Percentiles rank a stretch among this genome's conserved stretches.
phyloP scores from a whole-genome alignment of 495 filamentous ascomycete genomes.

The Penicillium pancosmium region DNA sequence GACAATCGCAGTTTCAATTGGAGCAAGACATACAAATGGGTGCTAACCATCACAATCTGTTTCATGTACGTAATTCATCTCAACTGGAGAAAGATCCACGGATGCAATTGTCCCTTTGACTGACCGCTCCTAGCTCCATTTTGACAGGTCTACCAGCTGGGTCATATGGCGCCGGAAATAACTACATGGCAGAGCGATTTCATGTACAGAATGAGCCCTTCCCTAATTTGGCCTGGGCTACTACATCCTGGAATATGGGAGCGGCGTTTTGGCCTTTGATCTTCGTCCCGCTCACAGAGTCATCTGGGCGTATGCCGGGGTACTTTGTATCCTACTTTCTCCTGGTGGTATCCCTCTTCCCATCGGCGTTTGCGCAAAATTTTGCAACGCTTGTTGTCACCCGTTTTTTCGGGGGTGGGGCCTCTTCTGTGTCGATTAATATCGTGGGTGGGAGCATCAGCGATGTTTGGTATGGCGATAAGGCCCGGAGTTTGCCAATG shows the following conservation, averaged over 20 bases:
- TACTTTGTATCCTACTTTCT: slow-evolving; percentile 54
- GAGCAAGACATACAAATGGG: slow-evolving; percentile 37
- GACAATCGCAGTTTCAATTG: slow-evolving; percentile 18
- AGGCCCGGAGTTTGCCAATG: slow-evolving; percentile 47
- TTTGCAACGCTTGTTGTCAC: slow-evolving; percentile 55
- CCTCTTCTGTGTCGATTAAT: slow-evolving; percentile 49
- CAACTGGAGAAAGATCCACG: background rate
- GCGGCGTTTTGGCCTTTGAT: slow-evolving; percentile 55
- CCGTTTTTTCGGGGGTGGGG: slow-evolving; percentile 54
- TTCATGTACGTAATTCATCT: slow-evolving; percentile 34
- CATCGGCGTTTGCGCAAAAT: slow-evolving; percentile 53
- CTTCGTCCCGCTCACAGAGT: slow-evolving; percentile 56
- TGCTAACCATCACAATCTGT: slow-evolving; percentile 44
- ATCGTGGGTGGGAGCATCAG: slow-evolving; percentile 50
- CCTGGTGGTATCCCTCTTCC: slow-evolving; percentile 50
- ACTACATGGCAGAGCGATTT: slow-evolving; percentile 39
- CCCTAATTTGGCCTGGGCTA: slow-evolving; percentile 51
- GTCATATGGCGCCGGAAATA: slow-evolving; percentile 44
- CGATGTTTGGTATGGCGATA: slow-evolving; percentile 45
- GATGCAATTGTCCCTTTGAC: background rate
- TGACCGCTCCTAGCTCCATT: slow-evolving; percentile 34
- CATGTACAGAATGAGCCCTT: slow-evolving; percentile 48
- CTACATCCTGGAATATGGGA: slow-evolving; percentile 55
- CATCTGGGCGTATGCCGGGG: slow-evolving; percentile 52
- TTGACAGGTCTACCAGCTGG: slow-evolving; percentile 47